phyloP scores from a whole-genome alignment of 352 stramenopile genomes.

The Phytopythium aichiense region DNA sequence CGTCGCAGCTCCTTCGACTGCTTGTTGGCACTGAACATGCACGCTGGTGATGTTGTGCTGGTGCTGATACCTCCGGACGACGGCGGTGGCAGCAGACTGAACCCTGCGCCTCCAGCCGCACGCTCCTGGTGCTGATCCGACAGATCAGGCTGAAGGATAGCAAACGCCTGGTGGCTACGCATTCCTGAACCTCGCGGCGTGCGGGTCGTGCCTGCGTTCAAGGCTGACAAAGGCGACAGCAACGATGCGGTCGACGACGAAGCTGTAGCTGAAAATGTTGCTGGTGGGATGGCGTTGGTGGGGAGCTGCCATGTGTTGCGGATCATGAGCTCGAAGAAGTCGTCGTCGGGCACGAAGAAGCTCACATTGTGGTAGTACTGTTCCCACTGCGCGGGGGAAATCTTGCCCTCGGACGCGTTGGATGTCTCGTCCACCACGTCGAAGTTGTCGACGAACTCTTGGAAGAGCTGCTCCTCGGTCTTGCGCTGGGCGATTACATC shows the following conservation, averaged over 20 bases:
- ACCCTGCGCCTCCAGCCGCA: neutral
- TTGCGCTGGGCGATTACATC: conserved; percentile 66
- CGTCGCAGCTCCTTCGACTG: conserved; percentile 64
- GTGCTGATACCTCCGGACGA: conserved; percentile 3
- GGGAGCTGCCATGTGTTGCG: conserved; percentile 82
- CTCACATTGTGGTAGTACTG: conserved; percentile 90
- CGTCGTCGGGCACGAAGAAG: conserved; percentile 82
- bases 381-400: conserved; percentile 49
- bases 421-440: conserved; percentile 37
- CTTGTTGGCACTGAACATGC: conserved; percentile 21
- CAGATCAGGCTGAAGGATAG: conserved; percentile 61
- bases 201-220: conserved; percentile 2
- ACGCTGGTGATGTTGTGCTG: neutral
- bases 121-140: conserved; percentile 29
- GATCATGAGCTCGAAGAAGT: conserved; percentile 89
- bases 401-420: conserved; percentile 16
- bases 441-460: conserved; percentile 79
- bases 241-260: neutral
- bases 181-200: conserved; percentile 33
- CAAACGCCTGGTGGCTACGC: conserved; percentile 50
- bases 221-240: neutral
- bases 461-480: conserved; percentile 53
- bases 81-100: conserved; percentile 1
- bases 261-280: neutral
- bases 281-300: neutral